Base-by-base conservation (phyloP, 148 eudicot species). In the Pouteria glomerata region DNA sequence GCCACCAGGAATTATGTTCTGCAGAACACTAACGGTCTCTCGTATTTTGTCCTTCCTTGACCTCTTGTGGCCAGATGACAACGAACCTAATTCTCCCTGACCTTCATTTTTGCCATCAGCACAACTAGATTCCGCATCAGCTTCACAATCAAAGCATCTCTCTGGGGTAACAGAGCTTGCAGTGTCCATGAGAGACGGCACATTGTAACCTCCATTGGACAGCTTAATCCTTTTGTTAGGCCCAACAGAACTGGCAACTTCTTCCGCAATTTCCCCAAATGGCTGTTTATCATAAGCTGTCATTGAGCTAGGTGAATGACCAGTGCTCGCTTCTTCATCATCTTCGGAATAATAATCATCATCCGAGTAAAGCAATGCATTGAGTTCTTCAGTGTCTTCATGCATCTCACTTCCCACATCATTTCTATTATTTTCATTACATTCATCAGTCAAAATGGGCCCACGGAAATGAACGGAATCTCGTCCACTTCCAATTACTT, bases 281-380 rank as follows among this genome's bases (percentile, higher is more conserved):
- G 82, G 78, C 45, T 76, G 80, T 59, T 81, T 78, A 72, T 70
- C 73, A 30, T 69, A 68, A 63, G 74, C 89, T 10, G 90, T 82
- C 90, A 87, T 82, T 18, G 81, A 71, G 57, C 90, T 80, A 45
- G 98, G 98, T 13, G 98, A 95, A 78, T 88, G 97, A 31, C 98
- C 98, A 0, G 98, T 95, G 85, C 96, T 89, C 6, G 86, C 71
- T 68, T 77, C 96, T 48, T 94, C 98, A 50, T 82, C 91, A 65
- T 91, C 89, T 35, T 89, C 89, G 1, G 79, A 82, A 70, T 70
- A 82, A 66, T 55, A 61, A 24, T 91, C 90, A 27, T 85, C 83
- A 61, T 90, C 96, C 63, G 98, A 95, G 83, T 82, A 95, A 51
- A 95, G 96, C 71, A 95, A 73, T 0, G 98, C 98, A 71, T 95